Evolutionary conservation across 116 monocot species (phyloP).

Genomic region (Papilionanthe hybrid): DNA sequence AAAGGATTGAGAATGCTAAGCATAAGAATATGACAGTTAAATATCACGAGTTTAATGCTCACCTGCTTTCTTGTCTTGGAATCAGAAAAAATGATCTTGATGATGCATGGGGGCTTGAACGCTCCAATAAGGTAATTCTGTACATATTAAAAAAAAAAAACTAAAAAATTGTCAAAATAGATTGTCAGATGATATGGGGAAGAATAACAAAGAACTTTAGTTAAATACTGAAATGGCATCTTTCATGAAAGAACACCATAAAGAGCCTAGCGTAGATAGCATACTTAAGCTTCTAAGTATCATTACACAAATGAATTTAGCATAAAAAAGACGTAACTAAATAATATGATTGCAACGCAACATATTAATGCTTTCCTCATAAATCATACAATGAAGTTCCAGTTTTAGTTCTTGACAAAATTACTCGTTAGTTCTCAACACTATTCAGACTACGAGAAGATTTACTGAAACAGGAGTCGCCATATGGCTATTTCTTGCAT

Average conservation of each 20-base stretch:
- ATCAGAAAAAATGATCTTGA: slow-evolving; percentile 67
- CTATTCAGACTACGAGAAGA: no score
- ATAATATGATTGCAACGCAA: not conserved
- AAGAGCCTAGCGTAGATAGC: not conserved
- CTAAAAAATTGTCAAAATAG: no score
- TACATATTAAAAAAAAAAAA: no score
- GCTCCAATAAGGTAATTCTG: slow-evolving; percentile 90
- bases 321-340: not conserved
- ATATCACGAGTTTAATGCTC: slow-evolving; percentile 1
- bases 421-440: no score
- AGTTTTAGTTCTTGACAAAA: no score
- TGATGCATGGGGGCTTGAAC: slow-evolving; percentile 74
- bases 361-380: not conserved
- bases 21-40: not conserved
- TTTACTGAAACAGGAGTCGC: no score
- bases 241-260: not conserved
- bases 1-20: not conserved
- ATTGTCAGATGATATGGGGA: not conserved
- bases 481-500: no score
- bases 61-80: slow-evolving; percentile 78
- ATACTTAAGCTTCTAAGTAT: not conserved
- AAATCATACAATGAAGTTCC: not conserved
- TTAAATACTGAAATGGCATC: no score
- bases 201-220: not conserved
- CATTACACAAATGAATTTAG: no score